These are phyloP conservation scores for Chloris gayana DNA, from an alignment of 176 grass and related monocot species.

Conservation along the genomic window DNA sequence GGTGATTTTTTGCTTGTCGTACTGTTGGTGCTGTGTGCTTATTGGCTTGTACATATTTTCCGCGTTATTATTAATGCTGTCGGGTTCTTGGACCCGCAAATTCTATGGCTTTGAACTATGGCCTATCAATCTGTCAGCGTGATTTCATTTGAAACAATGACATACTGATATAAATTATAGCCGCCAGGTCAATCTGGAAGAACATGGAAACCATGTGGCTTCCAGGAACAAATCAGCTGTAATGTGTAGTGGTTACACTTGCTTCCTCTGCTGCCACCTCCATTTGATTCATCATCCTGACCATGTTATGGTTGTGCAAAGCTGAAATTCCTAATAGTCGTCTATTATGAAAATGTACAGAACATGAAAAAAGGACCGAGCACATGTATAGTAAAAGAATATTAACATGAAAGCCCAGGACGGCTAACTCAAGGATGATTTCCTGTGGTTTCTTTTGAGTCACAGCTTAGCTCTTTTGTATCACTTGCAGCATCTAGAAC, in stretches of 20 bases:
- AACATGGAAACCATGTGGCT: no score
- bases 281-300: no score
- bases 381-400: not conserved
- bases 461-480: not conserved
- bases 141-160: not conserved
- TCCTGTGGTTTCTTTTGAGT: not conserved
- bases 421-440: not conserved
- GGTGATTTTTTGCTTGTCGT: not conserved
- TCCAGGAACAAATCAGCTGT: no score
- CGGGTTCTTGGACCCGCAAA: not conserved
- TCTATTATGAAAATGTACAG: no score
- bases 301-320: no score
- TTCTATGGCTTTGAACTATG: not conserved
- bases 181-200: no score
- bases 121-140: not conserved
- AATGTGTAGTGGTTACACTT: no score
- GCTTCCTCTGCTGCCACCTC: no score
- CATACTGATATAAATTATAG: not conserved
- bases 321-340: no score
- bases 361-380: no score
- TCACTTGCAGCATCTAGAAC: not conserved
- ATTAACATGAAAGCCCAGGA: not conserved
- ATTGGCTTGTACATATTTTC: not conserved
- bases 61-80: not conserved
- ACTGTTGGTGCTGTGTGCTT: not conserved